Conservation (phyloP, 2,329 filamentous ascomycete species). For the Arthrobotrys sinensis region DNA sequence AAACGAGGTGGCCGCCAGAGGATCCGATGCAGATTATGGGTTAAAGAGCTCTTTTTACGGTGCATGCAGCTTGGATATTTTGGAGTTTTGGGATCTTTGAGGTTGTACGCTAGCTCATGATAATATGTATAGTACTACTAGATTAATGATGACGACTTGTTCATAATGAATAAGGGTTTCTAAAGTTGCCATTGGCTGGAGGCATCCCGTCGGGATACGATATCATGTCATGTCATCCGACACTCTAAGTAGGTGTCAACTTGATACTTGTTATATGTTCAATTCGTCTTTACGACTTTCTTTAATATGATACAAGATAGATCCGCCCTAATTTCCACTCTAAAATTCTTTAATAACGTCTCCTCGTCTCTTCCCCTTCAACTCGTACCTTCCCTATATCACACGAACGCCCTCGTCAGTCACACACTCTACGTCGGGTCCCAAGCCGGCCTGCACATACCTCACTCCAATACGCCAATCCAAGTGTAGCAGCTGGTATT, state of each 20-base stretch:
- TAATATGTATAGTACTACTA: slow-evolving; percentile 3
- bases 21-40: slow-evolving; percentile 97
- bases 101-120: slow-evolving; percentile 4
- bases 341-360: slow-evolving; percentile 57
- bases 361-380: slow-evolving; percentile 49
- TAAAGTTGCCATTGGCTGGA: too few relatives aligned
- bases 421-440: neutral
- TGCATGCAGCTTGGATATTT: neutral
- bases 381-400: slow-evolving; percentile 34
- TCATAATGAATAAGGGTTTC: neutral
- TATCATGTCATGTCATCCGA: neutral
- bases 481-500: slow-evolving; percentile 30
- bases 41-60: slow-evolving; percentile 67
- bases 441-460: slow-evolving; percentile 20
- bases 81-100: neutral
- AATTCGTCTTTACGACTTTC: slow-evolving; percentile 11
- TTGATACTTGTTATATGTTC: slow-evolving; percentile 14
- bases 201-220: neutral
- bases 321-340: neutral
- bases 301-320: slow-evolving; percentile 20
- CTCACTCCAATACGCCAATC: slow-evolving; percentile 44
- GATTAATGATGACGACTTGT: neutral
- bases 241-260: too few relatives aligned
- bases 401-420: neutral
- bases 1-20: slow-evolving; percentile 94